Base-by-base conservation (phyloP, 345 rosid genomes). In the Brassica juncea region DNA sequence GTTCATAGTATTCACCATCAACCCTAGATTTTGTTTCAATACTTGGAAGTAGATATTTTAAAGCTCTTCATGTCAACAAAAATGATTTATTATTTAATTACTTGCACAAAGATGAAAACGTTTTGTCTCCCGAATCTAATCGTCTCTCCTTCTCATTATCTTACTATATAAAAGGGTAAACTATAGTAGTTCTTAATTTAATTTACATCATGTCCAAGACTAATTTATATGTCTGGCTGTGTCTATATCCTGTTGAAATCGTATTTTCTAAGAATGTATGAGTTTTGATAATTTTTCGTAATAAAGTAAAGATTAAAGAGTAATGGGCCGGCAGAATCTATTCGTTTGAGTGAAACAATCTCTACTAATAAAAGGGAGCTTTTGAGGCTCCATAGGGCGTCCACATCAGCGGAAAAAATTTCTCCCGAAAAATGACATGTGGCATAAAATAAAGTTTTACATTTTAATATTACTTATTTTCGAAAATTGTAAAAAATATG, bases 271-370 rank as follows among this genome's bases (percentile, higher is more conserved):
- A 28, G 31, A 19, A 12, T 19, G 21, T 19, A 19, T 44, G 10
- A 25, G 23, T 54, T 35, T 37, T n/a, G 9, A 32, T 54, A 10
- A 42, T 12, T 19, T 64, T 74, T 19, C 6, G 54, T 7, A 44
- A 21, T 30, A 37, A 2, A 4, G 15, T 44, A 44, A 44, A 49
- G 57, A 49, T 14, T 49, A 76, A 62, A n/a, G 57, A 63, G 68
- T 25, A 71, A n/a, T 54, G 54, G 54, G 21, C 63, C 54, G 73
- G 82, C 73, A 72, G 73, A 72, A 72, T 79, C 68, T 28, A 55
- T 44, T 57, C 55, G 68, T 66, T 59, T 57, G 65, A 67, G 25
- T 32, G 44, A 78, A 42, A 16, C 37, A 78, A 8, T 28, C 19
- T 19, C 19, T 19, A 19, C 19, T 19, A 19, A 19, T 19, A 19